Evolutionary conservation across 2,329 filamentous ascomycete genomes (phyloP), one percentile per base, ranked within the genome.

Genomic region (Aspergillus hiratsukae): DNA sequence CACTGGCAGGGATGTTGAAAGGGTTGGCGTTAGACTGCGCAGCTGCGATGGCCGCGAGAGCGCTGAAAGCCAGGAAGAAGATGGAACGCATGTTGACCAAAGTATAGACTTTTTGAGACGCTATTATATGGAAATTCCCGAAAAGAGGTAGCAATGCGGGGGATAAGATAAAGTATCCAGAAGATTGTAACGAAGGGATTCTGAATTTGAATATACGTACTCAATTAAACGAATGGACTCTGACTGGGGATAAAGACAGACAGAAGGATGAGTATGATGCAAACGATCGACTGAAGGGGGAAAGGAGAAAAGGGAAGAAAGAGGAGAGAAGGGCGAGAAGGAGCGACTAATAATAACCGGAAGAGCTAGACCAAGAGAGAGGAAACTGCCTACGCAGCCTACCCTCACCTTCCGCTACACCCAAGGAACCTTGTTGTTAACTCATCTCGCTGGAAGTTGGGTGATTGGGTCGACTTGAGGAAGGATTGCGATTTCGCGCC

Each of bases 1-100:
- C 77, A 17, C 63, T 66, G 3, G 48, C 41, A 19, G 79, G 78
- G 57, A 76, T 70, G 55, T 72, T 78, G 75, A 83, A 82, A 51
- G 78, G 67, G 66, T 83, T 83, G 50, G 64, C 63, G 35, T 60
- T 72, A 62, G 59, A 72, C 63, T 71, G 64, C 37, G 76, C 78
- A 27, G 74, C 64, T 49, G 72, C 74, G 19, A 79, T 62, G 52
- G 77, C 75, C 56, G 77, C 76, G 59, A 80, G 64, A 59, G 77
- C 69, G 61, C 78, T 75, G 58, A 80, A 59, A 59, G 78, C 61
- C 50, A 77, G 51, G 54, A 75, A 71, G 66, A 72, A 60, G 59
- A 75, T 62, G 69, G 78, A 74, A 59, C 75, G 74, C 80, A 82
- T 82, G 35, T 61, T 76, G 70, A 61, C 49, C 29, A 55, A 55